Evolutionary conservation across 345 rosid genomes (phyloP), one percentile per base, ranked within the genome.

Genomic region (Citrus maxima): DNA sequence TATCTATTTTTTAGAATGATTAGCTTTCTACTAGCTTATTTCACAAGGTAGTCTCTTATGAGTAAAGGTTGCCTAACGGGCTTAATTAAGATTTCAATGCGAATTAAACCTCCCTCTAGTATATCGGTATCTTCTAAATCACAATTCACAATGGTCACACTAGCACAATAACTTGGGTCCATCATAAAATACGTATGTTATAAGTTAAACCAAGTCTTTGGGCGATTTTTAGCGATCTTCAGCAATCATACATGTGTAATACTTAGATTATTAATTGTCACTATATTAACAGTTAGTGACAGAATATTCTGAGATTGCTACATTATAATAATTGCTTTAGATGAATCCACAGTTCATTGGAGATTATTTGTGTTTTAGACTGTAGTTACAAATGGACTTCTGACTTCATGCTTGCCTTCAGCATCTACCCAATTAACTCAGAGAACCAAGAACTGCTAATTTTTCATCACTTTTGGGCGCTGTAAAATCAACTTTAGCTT

Each of bases 311-410:
- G 10, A 21, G 27, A 35, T 24, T 9, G n/a, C 46, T 4, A 66
- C 40, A 66, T 40, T 22, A 32, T 22, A 19, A 6, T 21, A 70
- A 1, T 14, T 22, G 30, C 2, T 25, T 27, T 18, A 28, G 7
- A 5, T 19, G 7, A 49, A 70, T 70, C 40, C 19, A 51, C 55
- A 6, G 9, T 56, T 6, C 0, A 55, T 72, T 10, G 32, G 28
- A 32, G 64, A 22, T 40, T 34, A 2, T 10, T 42, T 34, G 56
- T 72, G 7, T 5, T 71, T 51, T 55, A 8, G 81, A 30, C 84
- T 34, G 80, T 66, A n/a, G 73, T 72, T 24, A 79, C 82, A 42
- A 86, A 69, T 28, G 84, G 87, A 70, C 85, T 88, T 75, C 73
- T 73, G 1, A 86, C 87, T 24, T 70, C 51, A 59, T 85, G 84